Base-by-base conservation (phyloP, 345 rosid genomes). In the Gossypium thurberi region DNA sequence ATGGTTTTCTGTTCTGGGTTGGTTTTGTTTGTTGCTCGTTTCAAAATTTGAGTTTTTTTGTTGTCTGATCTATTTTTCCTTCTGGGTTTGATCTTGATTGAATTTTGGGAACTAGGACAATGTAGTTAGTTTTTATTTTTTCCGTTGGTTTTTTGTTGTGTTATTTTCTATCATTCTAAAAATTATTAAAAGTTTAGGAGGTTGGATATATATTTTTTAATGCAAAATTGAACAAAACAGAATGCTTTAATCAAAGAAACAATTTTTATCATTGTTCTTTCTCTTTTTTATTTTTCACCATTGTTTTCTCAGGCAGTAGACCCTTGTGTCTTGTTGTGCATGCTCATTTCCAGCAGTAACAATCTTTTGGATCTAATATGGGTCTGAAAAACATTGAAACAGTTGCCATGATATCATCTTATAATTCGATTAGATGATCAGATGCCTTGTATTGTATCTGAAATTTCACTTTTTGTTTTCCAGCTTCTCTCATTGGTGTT, bases 31-130 rank as follows among this genome's bases (percentile, higher is more conserved):
- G 37, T 21, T 59, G 65, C 47, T 8, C 56, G 14, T 47, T 48
- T 14, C 21, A 1, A 15, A 8, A 25, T 67, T 25, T 48, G 37
- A 64, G 50, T 65, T 53, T 51, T 55, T 55, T 55, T 44, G 7
- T 28, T 7, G 20, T 47, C 25, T 42, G 63, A 43, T 64, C 23
- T 77, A 4, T 28, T 46, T 18, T 58, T 62, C 53, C 65, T 52
- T 51, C 65, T 77, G 71, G 48, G 67, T 57, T 76, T 57, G 76
- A 59, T 75, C 52, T 65, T 1, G 53, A 18, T 70, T 56, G 51
- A 56, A 21, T 21, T 37, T 57, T 42, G 33, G 48, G 13, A 71
- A 57, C 20, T 55, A 55, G 40, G 74, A 2, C 40, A 71, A 21
- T 58, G 50, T 71, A 2, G 71, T 46, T 46, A 46, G 18, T 15